A percentile compares a stretch with the other conserved stretches of the same genome.
phyloP scores from a whole-genome alignment of 2,329 filamentous ascomycete genomes.

The Stagonosporopsis vannaccii region DNA sequence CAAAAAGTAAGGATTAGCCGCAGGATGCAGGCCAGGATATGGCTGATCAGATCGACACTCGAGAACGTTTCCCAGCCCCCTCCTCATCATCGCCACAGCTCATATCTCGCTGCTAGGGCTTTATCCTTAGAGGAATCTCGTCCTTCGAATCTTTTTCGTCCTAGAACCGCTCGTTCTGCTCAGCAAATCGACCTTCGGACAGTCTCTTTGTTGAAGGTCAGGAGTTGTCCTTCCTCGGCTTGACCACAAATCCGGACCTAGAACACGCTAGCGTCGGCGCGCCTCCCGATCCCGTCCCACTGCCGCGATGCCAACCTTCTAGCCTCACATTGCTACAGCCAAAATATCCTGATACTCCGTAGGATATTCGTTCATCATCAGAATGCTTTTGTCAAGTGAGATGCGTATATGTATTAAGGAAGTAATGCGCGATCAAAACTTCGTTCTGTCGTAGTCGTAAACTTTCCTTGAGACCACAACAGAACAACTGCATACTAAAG shows the following conservation, averaged over 20 bases:
- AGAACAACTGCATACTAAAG: too few species aligned
- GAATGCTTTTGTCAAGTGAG: too few species aligned
- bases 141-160: not conserved
- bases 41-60: not conserved
- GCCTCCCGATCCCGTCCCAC: conserved; percentile 1
- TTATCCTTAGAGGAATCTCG: not conserved
- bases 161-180: too few species aligned
- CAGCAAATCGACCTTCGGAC: not conserved
- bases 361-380: not conserved
- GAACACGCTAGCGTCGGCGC: conserved; percentile 7
- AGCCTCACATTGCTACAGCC: not conserved
- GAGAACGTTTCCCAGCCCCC: not conserved
- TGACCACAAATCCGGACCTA: not conserved
- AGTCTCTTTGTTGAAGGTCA: not conserved
- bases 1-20: not conserved
- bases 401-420: too few species aligned
- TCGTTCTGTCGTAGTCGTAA: too few species aligned
- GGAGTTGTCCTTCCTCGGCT: not conserved
- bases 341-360: not conserved
- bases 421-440: too few species aligned
- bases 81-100: not conserved
- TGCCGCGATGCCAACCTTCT: not conserved
- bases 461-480: too few species aligned
- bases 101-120: not conserved
- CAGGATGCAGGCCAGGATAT: not conserved